phyloP scores from a whole-genome alignment of 2,329 filamentous ascomycete genomes.

The Botrytis galanthina region DNA sequence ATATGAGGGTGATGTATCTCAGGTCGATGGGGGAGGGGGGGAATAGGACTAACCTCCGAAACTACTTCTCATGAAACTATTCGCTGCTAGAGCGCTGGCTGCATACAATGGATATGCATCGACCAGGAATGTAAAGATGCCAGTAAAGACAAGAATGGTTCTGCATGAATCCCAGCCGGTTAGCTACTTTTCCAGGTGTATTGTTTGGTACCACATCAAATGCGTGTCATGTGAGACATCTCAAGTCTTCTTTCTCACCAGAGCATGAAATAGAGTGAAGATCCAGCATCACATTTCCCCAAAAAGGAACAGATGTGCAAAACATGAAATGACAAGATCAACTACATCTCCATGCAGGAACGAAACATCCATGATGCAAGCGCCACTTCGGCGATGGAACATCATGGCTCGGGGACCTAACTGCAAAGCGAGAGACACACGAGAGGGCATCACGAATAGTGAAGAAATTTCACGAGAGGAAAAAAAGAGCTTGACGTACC shows the following conservation, averaged over 20 bases:
- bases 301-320: conserved; percentile 19
- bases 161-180: conserved; percentile 44
- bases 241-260: conserved; percentile 12
- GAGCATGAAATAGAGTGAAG: conserved; percentile 1
- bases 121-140: conserved; percentile 80
- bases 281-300: conserved; percentile 13
- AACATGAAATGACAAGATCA: conserved; percentile 14
- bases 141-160: conserved; percentile 74
- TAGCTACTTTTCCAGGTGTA: conserved; percentile 29
- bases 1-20: background rate
- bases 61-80: conserved; percentile 72
- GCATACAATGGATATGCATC: conserved; percentile 76
- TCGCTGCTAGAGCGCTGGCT: conserved; percentile 77
- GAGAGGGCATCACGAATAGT: conserved; percentile 6
- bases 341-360: conserved; percentile 21
- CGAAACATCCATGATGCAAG: conserved; percentile 6
- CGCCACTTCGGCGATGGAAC: conserved; percentile 22
- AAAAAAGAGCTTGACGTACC: conserved; percentile 48
- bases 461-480: conserved; percentile 26
- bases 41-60: conserved; percentile 54
- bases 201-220: conserved; percentile 27
- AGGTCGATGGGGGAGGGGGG: background rate
- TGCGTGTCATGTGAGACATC: conserved; percentile 28
- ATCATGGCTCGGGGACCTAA: conserved; percentile 20
- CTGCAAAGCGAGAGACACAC: conserved; percentile 12